Conservation (phyloP, 2,329 filamentous ascomycete species). For the Zymoseptoria tritici region DNA sequence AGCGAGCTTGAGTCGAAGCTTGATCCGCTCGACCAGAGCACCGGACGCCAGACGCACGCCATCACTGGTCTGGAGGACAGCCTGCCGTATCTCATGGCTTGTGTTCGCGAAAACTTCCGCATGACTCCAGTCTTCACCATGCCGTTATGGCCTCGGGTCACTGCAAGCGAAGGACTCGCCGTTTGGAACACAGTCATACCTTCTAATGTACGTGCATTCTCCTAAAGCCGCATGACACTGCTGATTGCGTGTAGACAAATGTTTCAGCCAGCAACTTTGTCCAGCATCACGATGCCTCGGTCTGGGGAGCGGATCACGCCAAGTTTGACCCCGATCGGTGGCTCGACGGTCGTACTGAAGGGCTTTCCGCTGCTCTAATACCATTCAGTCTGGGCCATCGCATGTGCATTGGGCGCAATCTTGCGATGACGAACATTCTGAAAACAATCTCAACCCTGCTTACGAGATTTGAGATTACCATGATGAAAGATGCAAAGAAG, state of each 20-base stretch:
- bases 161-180: neutral
- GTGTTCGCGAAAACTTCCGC: conserved; percentile 1
- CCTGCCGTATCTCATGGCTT: conserved; percentile 1
- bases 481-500: neutral
- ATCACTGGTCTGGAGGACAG: conserved; percentile 3
- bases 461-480: neutral
- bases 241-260: neutral
- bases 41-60: neutral
- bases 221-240: neutral
- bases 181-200: neutral
- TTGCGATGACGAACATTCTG: conserved; percentile 3
- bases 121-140: conserved; percentile 3
- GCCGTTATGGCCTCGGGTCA: neutral
- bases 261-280: neutral
- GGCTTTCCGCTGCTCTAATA: neutral
- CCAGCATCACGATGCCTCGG: conserved; percentile 1
- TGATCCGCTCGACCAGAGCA: neutral
- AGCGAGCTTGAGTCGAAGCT: conserved; percentile 2
- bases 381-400: conserved; percentile 2
- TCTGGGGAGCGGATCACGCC: conserved; percentile 4
- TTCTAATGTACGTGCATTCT: neutral
- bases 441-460: conserved; percentile 3
- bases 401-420: conserved; percentile 3
- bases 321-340: conserved; percentile 2
- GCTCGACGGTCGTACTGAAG: conserved; percentile 3